Evolutionary conservation across 352 stramenopile genomes (phyloP), one percentile per base, ranked within the genome.

Genomic region (Nothophytophthora sp.): DNA sequence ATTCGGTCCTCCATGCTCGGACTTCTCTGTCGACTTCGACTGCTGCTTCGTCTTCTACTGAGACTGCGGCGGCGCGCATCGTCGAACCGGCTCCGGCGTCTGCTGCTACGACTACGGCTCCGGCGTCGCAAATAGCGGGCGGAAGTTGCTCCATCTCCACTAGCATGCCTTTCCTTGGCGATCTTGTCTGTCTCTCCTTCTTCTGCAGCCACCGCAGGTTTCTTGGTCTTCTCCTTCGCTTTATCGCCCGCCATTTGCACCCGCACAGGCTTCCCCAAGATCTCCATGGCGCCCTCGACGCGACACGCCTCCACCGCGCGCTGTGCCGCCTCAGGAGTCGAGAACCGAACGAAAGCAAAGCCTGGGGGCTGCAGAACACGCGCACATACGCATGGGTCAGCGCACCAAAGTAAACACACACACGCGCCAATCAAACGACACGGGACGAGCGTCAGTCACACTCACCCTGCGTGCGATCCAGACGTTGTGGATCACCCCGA

Each of bases 271-370:
- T 92, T 89, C 2, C 81, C 84, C 11, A 92, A 38, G 30, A 94
- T 84, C 48, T 81, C 64, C 39, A 86, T 67, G 16, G 58, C 56
- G 19, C 67, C 55, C n/a, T 62, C 51, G 6, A 58, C 51, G 7
- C 55, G 33, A 25, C 74, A 87, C 3, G 47, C 43, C 12, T 82
- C 55, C 9, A 92, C 70, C 0, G 81, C 84, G 27, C 66, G 50
- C 30, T 75, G 37, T 0, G 81, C 84, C 13, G 72, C 67, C 1
- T 73, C 72, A 12, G 56, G 60, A 19, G 35, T 70, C 29, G 70
- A 66, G 40, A 88, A 94, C 5, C 56, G 62, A 36, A 94, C 74
- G 51, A 94, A 94, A 18, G 84, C 84, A 50, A 94, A 94, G 11
- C 84, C 81, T 50, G 84, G 84, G 37, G 84, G 84, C 76, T 91